Evolutionary conservation across 2,329 filamentous ascomycete genomes (phyloP).

Genomic region (Microdochium trichocladiopsis): DNA sequence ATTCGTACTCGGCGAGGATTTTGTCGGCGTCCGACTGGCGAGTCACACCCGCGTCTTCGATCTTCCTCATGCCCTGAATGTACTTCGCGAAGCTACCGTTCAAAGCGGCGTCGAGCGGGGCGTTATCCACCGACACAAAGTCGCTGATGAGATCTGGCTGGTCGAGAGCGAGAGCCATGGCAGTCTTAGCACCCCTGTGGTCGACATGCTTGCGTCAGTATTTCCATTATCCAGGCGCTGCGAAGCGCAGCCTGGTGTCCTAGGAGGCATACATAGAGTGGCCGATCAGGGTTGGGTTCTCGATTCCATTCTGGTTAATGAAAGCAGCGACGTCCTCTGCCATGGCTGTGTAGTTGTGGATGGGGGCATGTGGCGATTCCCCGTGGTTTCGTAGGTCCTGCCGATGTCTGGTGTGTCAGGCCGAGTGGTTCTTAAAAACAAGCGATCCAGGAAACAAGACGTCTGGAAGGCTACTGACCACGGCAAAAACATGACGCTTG

Average conservation of each 20-base stretch:
- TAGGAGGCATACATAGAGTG: slow-evolving; percentile 81
- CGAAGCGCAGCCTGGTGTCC: too few relatives aligned
- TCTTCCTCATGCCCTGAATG: slow-evolving; percentile 74
- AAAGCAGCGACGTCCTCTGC: slow-evolving; percentile 78
- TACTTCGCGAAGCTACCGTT: slow-evolving; percentile 72
- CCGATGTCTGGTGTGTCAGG: slow-evolving; percentile 3
- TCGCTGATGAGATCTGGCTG: slow-evolving; percentile 60
- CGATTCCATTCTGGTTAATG: slow-evolving; percentile 63
- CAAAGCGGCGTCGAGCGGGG: slow-evolving; percentile 74
- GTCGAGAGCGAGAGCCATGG: slow-evolving; percentile 77
- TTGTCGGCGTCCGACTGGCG: slow-evolving; percentile 72
- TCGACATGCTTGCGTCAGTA: background rate
- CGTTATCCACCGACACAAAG: slow-evolving; percentile 85
- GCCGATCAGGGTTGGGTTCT: slow-evolving; percentile 71
- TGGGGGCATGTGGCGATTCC: slow-evolving; percentile 69
- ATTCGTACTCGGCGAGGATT: slow-evolving; percentile 69
- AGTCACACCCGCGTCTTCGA: slow-evolving; percentile 62
- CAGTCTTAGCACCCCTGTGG: slow-evolving; percentile 77
- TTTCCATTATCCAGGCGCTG: too few relatives aligned
- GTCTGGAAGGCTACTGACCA: slow-evolving; percentile 46
- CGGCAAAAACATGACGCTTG: slow-evolving; percentile 70
- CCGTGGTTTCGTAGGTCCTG: slow-evolving; percentile 92
- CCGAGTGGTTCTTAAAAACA: slow-evolving; percentile 8
- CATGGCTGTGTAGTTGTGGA: slow-evolving; percentile 77
- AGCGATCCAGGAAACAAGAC: background rate